These are phyloP conservation scores for Epichloe uncinata DNA, from an alignment of 2,329 filamentous ascomycete species.

Conservation along the genomic window DNA sequence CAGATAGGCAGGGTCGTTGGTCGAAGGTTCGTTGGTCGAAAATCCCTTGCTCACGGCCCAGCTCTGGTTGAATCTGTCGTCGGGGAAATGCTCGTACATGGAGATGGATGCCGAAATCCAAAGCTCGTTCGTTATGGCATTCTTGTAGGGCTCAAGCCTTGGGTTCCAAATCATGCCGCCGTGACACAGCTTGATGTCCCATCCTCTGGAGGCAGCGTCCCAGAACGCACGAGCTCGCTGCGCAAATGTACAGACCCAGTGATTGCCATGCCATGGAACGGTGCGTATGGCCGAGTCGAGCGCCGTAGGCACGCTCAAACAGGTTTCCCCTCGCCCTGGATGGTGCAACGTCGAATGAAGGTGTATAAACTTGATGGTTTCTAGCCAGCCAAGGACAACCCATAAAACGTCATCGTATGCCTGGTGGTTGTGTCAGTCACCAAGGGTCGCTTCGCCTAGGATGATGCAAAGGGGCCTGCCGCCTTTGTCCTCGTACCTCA, in stretches of 20 bases:
- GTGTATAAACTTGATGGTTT: slow-evolving; percentile 63
- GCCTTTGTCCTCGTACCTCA: slow-evolving; percentile 21
- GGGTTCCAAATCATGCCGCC: slow-evolving; percentile 92
- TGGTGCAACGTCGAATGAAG: slow-evolving; percentile 55
- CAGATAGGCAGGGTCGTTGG: slow-evolving; percentile 49
- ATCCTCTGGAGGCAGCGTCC: slow-evolving; percentile 64
- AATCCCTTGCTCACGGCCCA: slow-evolving; percentile 30
- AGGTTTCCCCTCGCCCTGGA: slow-evolving; percentile 11
- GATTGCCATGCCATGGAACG: slow-evolving; percentile 58
- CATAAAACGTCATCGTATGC: slow-evolving; percentile 93
- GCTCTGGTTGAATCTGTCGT: slow-evolving; percentile 60
- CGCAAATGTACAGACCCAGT: slow-evolving; percentile 65
- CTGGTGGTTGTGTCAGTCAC: slow-evolving; percentile 21
- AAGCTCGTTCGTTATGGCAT: slow-evolving; percentile 88
- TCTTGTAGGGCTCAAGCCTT: slow-evolving; percentile 72
- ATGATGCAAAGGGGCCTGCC: neutral
- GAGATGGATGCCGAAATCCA: slow-evolving; percentile 72
- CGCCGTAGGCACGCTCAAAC: slow-evolving; percentile 4
- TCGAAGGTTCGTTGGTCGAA: slow-evolving; percentile 33
- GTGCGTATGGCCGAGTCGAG: slow-evolving; percentile 12
- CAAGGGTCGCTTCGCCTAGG: neutral
- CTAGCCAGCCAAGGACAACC: slow-evolving; percentile 87
- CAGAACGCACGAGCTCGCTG: slow-evolving; percentile 79
- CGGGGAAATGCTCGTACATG: slow-evolving; percentile 86
- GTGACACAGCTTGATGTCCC: slow-evolving; percentile 67